Evolutionary conservation across 257 asterid species (phyloP).

Genomic region (Ehretia macrophylla): DNA sequence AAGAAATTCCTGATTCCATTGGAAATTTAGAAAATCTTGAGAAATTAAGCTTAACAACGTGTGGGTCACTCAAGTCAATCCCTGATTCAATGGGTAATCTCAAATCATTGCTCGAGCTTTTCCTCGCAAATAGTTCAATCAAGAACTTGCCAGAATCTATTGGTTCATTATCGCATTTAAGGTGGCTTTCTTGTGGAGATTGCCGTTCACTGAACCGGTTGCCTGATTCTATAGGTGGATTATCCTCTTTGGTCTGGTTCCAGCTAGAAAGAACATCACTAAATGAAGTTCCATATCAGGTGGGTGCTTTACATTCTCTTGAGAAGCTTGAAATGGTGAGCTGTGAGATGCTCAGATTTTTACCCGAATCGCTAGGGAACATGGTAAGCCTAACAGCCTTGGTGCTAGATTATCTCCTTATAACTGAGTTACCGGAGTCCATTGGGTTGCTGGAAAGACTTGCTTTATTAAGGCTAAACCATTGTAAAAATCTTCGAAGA

Average conservation of each 20-base stretch:
- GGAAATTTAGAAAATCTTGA: slow-evolving; percentile 21
- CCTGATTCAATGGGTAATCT: slow-evolving; percentile 31
- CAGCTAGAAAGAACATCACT: slow-evolving; percentile 14
- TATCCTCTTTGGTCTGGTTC: slow-evolving; percentile 24
- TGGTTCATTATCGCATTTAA: slow-evolving; percentile 27
- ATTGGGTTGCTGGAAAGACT: slow-evolving; percentile 23
- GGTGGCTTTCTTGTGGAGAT: slow-evolving; percentile 13
- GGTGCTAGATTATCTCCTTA: slow-evolving; percentile 17
- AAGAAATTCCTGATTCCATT: slow-evolving; percentile 24
- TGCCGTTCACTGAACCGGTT: slow-evolving; percentile 14
- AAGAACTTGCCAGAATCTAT: slow-evolving; percentile 19
- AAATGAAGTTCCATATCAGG: slow-evolving; percentile 12
- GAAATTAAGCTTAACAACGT: slow-evolving; percentile 16
- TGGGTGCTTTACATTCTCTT: slow-evolving; percentile 18
- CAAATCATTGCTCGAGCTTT: slow-evolving; percentile 20
- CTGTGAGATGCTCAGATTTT: slow-evolving; percentile 14
- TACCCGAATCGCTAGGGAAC: slow-evolving; percentile 19
- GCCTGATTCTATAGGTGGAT: slow-evolving; percentile 14
- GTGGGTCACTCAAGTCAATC: slow-evolving; percentile 14
- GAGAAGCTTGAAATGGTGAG: slow-evolving; percentile 13
- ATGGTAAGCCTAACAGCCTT: slow-evolving; percentile 19
- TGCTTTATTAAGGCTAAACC: slow-evolving; percentile 3
- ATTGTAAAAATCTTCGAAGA: slow-evolving; percentile 15
- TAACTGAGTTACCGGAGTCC: slow-evolving; percentile 22
- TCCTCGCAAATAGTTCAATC: slow-evolving; percentile 14